Conservation (phyloP, 2,329 filamentous ascomycete species). For the Diaporthe capsici region DNA sequence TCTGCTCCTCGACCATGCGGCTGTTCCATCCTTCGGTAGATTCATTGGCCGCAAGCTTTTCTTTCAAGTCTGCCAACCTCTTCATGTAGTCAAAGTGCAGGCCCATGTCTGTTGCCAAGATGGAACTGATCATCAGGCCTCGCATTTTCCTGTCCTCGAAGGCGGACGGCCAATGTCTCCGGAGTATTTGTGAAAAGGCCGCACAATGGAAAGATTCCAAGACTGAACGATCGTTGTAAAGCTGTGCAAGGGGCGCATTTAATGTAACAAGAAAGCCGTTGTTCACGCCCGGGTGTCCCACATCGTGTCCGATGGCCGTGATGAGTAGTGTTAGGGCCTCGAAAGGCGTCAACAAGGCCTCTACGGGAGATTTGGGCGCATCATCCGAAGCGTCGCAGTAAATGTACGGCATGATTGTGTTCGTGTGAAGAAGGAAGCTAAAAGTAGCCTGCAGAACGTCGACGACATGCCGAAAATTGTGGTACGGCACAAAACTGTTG, state of each 20-base stretch:
- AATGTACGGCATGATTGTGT: conserved; percentile 77
- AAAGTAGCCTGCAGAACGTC: conserved; percentile 96
- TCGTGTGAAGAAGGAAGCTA: conserved; percentile 86
- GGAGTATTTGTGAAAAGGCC: conserved; percentile 94
- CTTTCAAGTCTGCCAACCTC: conserved; percentile 83
- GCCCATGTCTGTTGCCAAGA: conserved; percentile 97
- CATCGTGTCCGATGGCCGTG: conserved; percentile 97
- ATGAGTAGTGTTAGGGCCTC: conserved; percentile 91
- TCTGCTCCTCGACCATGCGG: conserved; percentile 81
- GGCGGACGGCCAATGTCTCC: conserved; percentile 89
- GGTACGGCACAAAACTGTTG: conserved; percentile 95
- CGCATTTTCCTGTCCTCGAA: conserved; percentile 86
- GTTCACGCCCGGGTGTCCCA: conserved; percentile 97
- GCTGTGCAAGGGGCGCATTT: conserved; percentile 91
- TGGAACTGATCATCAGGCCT: conserved; percentile 95
- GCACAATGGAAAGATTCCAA: conserved; percentile 98
- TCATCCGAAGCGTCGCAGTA: conserved; percentile 52
- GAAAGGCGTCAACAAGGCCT: conserved; percentile 83
- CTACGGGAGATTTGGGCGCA: conserved; percentile 73
- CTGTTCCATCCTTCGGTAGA: conserved; percentile 81
- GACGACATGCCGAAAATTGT: conserved; percentile 98
- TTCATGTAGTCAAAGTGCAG: conserved; percentile 98
- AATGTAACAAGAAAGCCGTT: conserved; percentile 95
- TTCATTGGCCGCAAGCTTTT: conserved; percentile 78
- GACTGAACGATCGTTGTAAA: conserved; percentile 97